These are phyloP conservation scores for Thermochaetoides dissita DNA, from an alignment of 2,329 filamentous ascomycete genomes.

Conservation along the genomic window DNA sequence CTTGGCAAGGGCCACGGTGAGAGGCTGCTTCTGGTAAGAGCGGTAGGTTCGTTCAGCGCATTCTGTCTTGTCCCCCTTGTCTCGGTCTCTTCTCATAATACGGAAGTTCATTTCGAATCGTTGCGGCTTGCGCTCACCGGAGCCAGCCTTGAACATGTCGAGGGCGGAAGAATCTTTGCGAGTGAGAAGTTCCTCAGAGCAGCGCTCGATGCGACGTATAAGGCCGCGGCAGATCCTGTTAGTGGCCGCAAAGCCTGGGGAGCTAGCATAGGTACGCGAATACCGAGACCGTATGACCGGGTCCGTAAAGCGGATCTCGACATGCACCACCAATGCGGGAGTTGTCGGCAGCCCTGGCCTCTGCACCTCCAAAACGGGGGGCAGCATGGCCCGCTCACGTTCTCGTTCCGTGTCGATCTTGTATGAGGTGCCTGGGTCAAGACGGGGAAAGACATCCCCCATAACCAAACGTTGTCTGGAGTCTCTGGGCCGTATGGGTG, in stretches of 20 bases:
- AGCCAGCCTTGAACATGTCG: conserved; percentile 19
- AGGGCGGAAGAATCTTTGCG: conserved; percentile 35
- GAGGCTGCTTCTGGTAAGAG: conserved; percentile 35
- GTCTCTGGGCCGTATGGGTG: no score
- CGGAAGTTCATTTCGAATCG: conserved; percentile 36
- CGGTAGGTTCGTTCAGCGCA: conserved; percentile 32
- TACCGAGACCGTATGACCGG: conserved; percentile 29
- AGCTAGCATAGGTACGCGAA: conserved; percentile 32
- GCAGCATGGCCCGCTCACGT: conserved; percentile 8
- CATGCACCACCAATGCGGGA: conserved; percentile 25
- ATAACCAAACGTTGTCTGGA: conserved; percentile 7
- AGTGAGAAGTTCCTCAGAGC: conserved; percentile 38
- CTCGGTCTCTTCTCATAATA: conserved; percentile 27
- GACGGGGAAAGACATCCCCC: conserved; percentile 13
- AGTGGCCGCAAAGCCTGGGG: conserved; percentile 28
- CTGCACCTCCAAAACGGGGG: conserved; percentile 14
- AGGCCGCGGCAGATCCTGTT: conserved; percentile 35
- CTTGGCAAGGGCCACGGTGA: conserved; percentile 30
- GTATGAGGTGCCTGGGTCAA: conserved; percentile 1
- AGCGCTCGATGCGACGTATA: conserved; percentile 36
- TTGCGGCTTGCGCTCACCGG: conserved; percentile 26
- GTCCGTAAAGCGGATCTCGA: conserved; percentile 32
- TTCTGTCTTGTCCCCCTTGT: conserved; percentile 9
- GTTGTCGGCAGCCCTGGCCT: not conserved
- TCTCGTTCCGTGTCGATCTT: conserved; percentile 10